Conservation (phyloP, 345 rosid species). For the Conringia planisiliqua region DNA sequence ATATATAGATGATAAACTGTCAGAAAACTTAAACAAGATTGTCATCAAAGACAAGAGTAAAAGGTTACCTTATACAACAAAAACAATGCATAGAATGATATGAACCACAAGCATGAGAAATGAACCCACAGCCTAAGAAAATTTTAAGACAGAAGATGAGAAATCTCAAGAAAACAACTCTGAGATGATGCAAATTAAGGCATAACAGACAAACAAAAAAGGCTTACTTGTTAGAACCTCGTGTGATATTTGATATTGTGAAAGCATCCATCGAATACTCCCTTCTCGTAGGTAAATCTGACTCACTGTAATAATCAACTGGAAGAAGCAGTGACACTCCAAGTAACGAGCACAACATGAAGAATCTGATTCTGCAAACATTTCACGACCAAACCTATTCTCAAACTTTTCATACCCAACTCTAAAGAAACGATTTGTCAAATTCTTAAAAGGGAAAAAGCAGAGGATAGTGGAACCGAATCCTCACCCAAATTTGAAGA, state of each 20-base stretch:
- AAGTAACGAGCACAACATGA: conserved; percentile 57
- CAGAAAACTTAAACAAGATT: neutral
- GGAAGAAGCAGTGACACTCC: conserved; percentile 75
- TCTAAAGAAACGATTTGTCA: neutral
- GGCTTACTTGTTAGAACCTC: conserved; percentile 70
- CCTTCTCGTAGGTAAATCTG: conserved; percentile 38
- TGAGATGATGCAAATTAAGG: neutral
- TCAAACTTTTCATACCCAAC: too few species aligned
- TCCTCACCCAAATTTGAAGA: conserved; percentile 82
- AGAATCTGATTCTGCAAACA: conserved; percentile 64
- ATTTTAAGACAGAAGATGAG: neutral
- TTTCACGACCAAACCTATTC: neutral
- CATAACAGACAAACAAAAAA: neutral
- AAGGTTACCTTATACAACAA: conserved; percentile 60
- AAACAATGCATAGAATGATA: conserved; percentile 68
- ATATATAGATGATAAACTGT: conserved; percentile 10
- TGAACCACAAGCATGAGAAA: conserved; percentile 72
- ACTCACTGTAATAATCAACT: conserved; percentile 57
- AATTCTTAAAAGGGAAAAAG: neutral
- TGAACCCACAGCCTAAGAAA: conserved; percentile 87
- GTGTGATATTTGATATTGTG: conserved; percentile 60
- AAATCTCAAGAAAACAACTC: neutral
- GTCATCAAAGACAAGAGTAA: neutral
- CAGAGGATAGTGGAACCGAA: neutral
- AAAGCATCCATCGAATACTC: conserved; percentile 59